These are phyloP conservation scores for Yarrowia bubula DNA, from an alignment of 805 yeast genomes.

Conservation along the genomic window DNA sequence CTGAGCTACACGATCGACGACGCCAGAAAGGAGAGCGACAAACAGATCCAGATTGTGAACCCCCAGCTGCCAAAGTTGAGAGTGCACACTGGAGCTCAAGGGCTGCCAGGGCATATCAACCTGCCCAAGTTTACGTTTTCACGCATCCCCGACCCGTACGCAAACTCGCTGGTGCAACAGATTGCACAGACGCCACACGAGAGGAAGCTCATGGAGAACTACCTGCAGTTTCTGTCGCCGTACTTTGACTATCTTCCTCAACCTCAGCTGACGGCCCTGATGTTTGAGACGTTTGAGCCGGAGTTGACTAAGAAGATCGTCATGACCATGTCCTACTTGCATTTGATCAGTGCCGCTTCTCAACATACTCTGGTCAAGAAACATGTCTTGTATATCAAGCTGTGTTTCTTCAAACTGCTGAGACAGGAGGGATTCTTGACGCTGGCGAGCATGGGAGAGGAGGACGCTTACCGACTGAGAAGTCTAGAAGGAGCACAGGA, in stretches of 20 bases:
- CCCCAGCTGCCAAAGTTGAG: not conserved
- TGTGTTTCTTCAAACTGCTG: conserved; percentile 6
- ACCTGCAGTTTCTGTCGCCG: conserved; percentile 22
- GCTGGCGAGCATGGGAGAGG: conserved; percentile 13
- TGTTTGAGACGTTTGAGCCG: conserved; percentile 18
- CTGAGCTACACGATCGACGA: conserved; percentile 2
- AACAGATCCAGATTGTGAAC: not conserved
- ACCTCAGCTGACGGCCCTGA: conserved; percentile 15
- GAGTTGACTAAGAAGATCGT: conserved; percentile 23
- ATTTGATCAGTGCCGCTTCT: conserved; percentile 12
- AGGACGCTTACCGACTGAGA: not conserved
- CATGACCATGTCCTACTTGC: conserved; percentile 23
- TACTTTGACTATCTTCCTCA: conserved; percentile 24
- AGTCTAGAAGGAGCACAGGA: not conserved
- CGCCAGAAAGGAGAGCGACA: not conserved
- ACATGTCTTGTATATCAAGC: conserved; percentile 20
- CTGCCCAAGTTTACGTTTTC: not conserved
- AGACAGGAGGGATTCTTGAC: conserved; percentile 1
- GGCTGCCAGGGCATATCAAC: not conserved
- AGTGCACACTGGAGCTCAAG: not conserved
- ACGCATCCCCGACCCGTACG: not conserved
- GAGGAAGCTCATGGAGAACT: not conserved
- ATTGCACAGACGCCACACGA: not conserved
- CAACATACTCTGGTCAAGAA: conserved; percentile 18
- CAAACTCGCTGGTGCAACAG: conserved; percentile 6